Base-by-base conservation (phyloP, 192 early-diverging fungal genomes). In the Chytriomyces confervae region DNA sequence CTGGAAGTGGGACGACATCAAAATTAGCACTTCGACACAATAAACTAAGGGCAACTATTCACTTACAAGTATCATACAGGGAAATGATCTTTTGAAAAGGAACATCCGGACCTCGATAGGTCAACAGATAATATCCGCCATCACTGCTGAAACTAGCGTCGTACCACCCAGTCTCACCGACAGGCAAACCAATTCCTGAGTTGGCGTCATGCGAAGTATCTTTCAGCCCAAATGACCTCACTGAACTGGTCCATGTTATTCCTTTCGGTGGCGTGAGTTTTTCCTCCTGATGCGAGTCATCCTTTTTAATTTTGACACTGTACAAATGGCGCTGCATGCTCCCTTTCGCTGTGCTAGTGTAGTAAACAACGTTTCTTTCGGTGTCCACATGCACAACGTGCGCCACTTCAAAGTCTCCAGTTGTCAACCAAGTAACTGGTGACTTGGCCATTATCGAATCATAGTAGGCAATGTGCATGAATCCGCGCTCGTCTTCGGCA, bases 81-180 rank as follows among this genome's bases (percentile, higher is more conserved):
- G 49, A 50, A 27, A 72, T 47, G 8, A 86, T 87, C 18, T 84
- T 85, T 76, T 91, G 89, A 86, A 88, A 94, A 10, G 96, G 96
- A 5, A 95, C 82, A 74, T 90, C 90, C 5, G 97, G 97, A 0
- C 97, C 97, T 24, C 84, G 77, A 69, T 97, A 96, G n/a, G 84
- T 82, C 16, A 97, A 82, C 62, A 89, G 66, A 69, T 94, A 95
- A 80, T 93, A 96, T 20, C 86, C 84, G 57, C 84, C 89, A 5
- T 88, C 85, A 0, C 91, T 86, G 9, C 95, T 96, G 79, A 98
- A 95, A 7, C 78, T 81, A 0, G 88, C 92, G 7, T 75, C 66
- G 71, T 95, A 98, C 70, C 85, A 92, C 4, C 91, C 94, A 29
- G 76, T 80, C 24, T 82, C 64, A 44, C 84, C 82, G 0, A 79